phyloP scores from a whole-genome alignment of 2,329 filamentous ascomycete species.

The Mycosphaerella arachidis region DNA sequence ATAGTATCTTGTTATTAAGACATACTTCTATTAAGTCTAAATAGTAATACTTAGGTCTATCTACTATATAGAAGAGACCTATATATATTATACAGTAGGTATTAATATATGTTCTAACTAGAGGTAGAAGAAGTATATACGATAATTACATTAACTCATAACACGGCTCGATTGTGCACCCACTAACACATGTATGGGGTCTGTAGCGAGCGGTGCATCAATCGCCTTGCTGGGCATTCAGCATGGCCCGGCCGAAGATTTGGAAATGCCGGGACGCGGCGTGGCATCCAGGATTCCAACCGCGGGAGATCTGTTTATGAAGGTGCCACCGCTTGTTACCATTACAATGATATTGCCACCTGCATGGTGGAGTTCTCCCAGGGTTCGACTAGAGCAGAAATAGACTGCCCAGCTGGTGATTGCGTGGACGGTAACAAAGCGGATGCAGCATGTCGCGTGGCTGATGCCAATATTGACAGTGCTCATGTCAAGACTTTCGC shows the following conservation, averaged over 20 bases:
- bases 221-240: background rate
- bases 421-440: background rate
- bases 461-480: background rate
- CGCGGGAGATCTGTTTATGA: no score
- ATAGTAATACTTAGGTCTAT: no score
- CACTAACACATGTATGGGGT: background rate
- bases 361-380: background rate
- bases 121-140: no score
- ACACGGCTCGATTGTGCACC: no score
- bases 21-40: no score
- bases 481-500: background rate
- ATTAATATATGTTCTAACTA: no score
- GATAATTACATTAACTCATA: no score
- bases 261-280: background rate
- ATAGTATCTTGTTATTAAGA: no score
- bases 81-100: no score
- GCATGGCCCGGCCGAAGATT: background rate
- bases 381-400: background rate
- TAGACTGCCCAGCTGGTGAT: background rate
- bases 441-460: background rate
- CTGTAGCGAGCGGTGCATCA: background rate
- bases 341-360: background rate
- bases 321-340: no score
- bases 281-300: background rate
- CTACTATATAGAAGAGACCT: no score